Evolutionary conservation across 148 eudicot genomes (phyloP).

Genomic region (Dianthus caryophyllus): DNA sequence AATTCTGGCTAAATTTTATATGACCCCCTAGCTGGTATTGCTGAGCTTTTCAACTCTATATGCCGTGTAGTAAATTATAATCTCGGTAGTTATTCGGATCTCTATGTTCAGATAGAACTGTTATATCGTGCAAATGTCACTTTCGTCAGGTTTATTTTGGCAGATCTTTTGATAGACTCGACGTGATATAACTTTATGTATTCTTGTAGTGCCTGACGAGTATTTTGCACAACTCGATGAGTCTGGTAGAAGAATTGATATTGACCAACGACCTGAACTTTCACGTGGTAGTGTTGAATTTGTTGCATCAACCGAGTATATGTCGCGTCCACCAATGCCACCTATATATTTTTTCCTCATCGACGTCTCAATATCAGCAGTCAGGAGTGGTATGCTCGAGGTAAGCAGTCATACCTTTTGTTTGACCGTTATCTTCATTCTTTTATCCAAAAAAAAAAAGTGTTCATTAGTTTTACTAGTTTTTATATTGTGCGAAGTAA

Average conservation of each 20-base stretch:
- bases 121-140: neutral
- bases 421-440: too few species aligned
- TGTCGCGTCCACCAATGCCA: conserved; percentile 99
- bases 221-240: conserved; percentile 88
- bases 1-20: neutral
- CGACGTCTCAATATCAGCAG: conserved; percentile 87
- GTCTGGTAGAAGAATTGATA: conserved; percentile 73
- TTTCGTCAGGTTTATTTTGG: neutral
- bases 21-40: neutral
- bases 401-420: conserved; percentile 45
- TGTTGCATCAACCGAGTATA: conserved; percentile 95
- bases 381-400: conserved; percentile 97
- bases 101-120: neutral
- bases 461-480: neutral
- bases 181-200: conserved; percentile 14
- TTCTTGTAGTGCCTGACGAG: conserved; percentile 64
- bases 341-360: conserved; percentile 91
- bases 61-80: neutral
- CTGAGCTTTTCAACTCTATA: neutral
- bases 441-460: too few species aligned
- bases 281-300: conserved; percentile 81
- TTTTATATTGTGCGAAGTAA: neutral
- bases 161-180: conserved; percentile 5
- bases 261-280: conserved; percentile 91
- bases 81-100: neutral